Percentiles rank a stretch among this genome's conserved stretches.
Evolutionary conservation across 345 rosid species (phyloP).

Genomic region (Euphorbia pulcherrima): DNA sequence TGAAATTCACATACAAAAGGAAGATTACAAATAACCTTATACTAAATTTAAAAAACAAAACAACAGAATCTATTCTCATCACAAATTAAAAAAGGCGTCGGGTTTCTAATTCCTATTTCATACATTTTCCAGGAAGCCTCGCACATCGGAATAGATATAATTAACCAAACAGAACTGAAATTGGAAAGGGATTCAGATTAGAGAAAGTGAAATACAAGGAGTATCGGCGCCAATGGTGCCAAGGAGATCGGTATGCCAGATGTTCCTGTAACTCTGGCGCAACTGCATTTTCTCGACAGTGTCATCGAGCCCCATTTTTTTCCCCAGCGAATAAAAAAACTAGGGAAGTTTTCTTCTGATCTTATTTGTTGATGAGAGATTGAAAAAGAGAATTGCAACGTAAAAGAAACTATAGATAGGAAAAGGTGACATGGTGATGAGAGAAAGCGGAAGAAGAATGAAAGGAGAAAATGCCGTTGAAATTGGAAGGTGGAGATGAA

Average conservation of each 20-base stretch:
- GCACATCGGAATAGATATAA: background rate
- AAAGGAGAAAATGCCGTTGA: background rate
- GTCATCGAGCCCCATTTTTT: background rate
- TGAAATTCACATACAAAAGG: background rate
- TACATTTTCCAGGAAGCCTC: slow-evolving; percentile 1
- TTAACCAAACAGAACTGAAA: background rate
- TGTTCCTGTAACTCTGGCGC: background rate
- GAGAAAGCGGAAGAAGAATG: background rate
- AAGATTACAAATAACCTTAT: background rate
- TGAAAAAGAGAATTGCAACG: background rate
- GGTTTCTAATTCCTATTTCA: no score
- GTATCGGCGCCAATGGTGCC: background rate
- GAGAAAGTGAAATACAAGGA: background rate
- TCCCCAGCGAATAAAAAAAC: background rate
- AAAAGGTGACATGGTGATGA: background rate
- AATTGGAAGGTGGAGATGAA: background rate
- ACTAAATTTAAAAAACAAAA: no score
- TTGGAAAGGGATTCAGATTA: no score
- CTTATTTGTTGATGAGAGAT: background rate
- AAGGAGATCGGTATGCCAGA: background rate
- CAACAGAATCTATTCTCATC: no score
- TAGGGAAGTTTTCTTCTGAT: no score
- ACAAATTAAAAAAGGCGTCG: no score
- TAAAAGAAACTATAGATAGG: background rate
- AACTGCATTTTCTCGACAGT: background rate